phyloP scores from a whole-genome alignment of 2,329 filamentous ascomycete species.

The Paradendryphiella salina region DNA sequence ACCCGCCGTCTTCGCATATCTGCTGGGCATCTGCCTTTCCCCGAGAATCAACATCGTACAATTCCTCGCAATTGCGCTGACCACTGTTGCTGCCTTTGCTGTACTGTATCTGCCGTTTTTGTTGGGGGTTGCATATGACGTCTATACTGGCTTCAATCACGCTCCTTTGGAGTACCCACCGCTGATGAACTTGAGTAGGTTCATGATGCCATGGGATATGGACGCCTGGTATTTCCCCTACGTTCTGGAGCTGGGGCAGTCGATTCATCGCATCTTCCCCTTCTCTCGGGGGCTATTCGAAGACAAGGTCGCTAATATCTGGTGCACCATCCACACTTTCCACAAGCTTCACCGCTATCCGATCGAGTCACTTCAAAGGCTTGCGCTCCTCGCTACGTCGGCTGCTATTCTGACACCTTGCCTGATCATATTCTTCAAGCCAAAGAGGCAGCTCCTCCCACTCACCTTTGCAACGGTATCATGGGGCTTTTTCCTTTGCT shows the following conservation, averaged over 20 bases:
- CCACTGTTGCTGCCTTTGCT: slow-evolving; percentile 73
- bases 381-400: slow-evolving; percentile 74
- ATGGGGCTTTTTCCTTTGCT: slow-evolving; percentile 98
- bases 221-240: slow-evolving; percentile 73
- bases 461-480: slow-evolving; percentile 80
- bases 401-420: slow-evolving; percentile 78
- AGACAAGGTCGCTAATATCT: slow-evolving; percentile 98
- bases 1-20: slow-evolving; percentile 86
- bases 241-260: slow-evolving; percentile 77
- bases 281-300: slow-evolving; percentile 96
- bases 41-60: slow-evolving; percentile 69
- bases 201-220: slow-evolving; percentile 57
- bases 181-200: slow-evolving; percentile 9
- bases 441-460: slow-evolving; percentile 75
- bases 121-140: slow-evolving; percentile 70
- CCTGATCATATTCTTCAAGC: slow-evolving; percentile 75
- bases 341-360: slow-evolving; percentile 83
- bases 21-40: slow-evolving; percentile 82
- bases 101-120: slow-evolving; percentile 76
- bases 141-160: slow-evolving; percentile 63
- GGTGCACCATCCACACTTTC: slow-evolving; percentile 89
- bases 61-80: slow-evolving; percentile 73
- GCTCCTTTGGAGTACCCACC: slow-evolving; percentile 22
- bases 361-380: slow-evolving; percentile 70
- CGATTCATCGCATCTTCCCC: slow-evolving; percentile 90